phyloP scores from a whole-genome alignment of 441 rosid genomes.

The Pelargonium citronellum region DNA sequence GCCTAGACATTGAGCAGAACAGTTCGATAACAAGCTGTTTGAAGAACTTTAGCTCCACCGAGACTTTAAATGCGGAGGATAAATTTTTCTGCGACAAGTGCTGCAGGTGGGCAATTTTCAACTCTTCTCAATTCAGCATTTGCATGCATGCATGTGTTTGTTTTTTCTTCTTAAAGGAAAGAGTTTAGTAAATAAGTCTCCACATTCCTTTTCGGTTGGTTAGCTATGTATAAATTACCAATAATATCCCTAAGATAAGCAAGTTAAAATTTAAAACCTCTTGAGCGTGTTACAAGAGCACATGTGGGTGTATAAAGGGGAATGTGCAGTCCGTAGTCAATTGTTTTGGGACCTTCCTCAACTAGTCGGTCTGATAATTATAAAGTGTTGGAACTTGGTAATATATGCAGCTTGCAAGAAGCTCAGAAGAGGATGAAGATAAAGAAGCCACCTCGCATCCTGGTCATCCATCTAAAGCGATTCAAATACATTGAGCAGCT shows the following conservation, averaged over 20 bases:
- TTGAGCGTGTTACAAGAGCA: no score
- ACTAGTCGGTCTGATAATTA: background rate
- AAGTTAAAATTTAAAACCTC: no score
- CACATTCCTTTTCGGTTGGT: no score
- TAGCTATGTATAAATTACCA: no score
- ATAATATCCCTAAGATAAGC: no score
- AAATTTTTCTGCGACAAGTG: conserved; percentile 96
- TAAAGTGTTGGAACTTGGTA: background rate
- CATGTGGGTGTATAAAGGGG: no score
- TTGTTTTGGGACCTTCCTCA: no score
- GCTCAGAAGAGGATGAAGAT: conserved; percentile 96
- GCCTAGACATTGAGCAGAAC: conserved; percentile 95
- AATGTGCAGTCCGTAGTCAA: no score
- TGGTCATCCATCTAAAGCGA: conserved; percentile 80
- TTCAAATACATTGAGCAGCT: conserved; percentile 89
- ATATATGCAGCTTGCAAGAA: conserved; percentile 73
- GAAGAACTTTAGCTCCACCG: conserved; percentile 94
- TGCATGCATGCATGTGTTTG: conserved; percentile 4
- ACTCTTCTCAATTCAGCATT: background rate
- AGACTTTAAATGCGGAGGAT: conserved; percentile 91
- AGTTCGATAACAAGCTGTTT: conserved; percentile 92
- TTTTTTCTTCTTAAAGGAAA: background rate
- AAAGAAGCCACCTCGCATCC: conserved; percentile 78
- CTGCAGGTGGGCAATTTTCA: conserved; percentile 59
- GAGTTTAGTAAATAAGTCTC: no score